Percentiles rank a stretch among this genome's conserved stretches.
phyloP scores from a whole-genome alignment of 306 rosid species.

The Quillaja saponaria region DNA sequence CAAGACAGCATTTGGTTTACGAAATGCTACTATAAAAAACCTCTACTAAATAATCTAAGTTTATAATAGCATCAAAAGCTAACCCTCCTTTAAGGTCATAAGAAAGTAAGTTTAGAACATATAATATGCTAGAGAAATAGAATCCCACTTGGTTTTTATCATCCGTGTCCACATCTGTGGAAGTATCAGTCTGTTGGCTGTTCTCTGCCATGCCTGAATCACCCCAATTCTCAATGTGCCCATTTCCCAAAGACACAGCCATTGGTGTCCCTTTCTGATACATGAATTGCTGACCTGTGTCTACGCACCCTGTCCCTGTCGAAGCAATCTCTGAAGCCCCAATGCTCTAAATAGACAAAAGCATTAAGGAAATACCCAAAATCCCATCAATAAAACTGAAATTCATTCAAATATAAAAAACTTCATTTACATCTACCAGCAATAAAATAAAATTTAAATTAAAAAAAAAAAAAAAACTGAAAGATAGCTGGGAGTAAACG shows the following conservation, averaged over 20 bases:
- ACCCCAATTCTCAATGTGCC: conserved; percentile 75
- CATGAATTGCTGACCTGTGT: conserved; percentile 46
- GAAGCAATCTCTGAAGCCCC: conserved; percentile 53
- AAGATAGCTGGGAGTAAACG: neutral
- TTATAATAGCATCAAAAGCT: no score
- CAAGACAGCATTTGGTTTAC: no score
- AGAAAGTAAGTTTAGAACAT: no score
- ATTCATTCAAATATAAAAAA: neutral
- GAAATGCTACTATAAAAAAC: no score
- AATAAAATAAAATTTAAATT: neutral
- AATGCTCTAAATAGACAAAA: conserved; percentile 37
- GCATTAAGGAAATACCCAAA: conserved; percentile 1
- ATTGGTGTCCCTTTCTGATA: conserved; percentile 38
- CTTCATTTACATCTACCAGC: no score
- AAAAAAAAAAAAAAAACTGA: neutral
- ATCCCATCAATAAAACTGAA: neutral
- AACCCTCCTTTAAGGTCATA: neutral
- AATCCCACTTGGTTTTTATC: conserved; percentile 49
- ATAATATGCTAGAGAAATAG: conserved; percentile 3
- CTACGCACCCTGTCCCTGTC: conserved; percentile 47
- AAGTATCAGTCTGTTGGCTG: conserved; percentile 73
- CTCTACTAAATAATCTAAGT: no score
- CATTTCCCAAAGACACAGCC: conserved; percentile 53
- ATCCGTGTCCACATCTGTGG: conserved; percentile 71
- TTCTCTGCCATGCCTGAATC: conserved; percentile 69